Evolutionary conservation across 2,329 filamentous ascomycete species (phyloP), one percentile per base, ranked within the genome.

Genomic region (Penicillium sclerotiorum): DNA sequence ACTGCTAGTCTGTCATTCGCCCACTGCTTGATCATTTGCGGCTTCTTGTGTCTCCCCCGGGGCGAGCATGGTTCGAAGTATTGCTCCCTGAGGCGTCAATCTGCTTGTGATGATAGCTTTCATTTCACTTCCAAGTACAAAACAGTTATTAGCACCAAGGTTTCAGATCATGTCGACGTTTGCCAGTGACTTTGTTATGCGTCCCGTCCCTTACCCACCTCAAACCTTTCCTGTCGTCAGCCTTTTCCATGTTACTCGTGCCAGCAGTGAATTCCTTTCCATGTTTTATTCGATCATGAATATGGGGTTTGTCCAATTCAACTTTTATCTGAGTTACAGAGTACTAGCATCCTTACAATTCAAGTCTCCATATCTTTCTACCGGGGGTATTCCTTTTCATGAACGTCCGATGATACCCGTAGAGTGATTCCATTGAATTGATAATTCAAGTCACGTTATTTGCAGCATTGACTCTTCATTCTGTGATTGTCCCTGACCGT

Each of bases 401-500:
- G 35, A 8, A 18, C 3, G 6, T 11, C 15, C 25, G 9, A 13
- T 23, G 20, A 6, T 12, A 15, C n/a, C 2, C 8, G 6, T 40
- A 11, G 8, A 17, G 20, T 2, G n/a, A n/a, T n/a, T n/a, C n/a
- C n/a, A n/a, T n/a, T n/a, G n/a, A n/a, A n/a, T n/a, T n/a, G n/a
- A n/a, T n/a, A n/a, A n/a, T n/a, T n/a, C n/a, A n/a, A n/a, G n/a
- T n/a, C n/a, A n/a, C n/a, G n/a, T n/a, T n/a, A n/a, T n/a, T n/a
- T n/a, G n/a, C n/a, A n/a, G n/a, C n/a, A n/a, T n/a, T n/a, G n/a
- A n/a, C n/a, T n/a, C 17, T 28, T 53, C 52, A 38, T 36, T 35
- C 12, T 44, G n/a, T 8, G 4, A 6, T 15, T 28, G n/a, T 8
- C 13, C 30, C 41, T 21, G 39, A 18, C 68, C 69, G 13, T 82